Percentiles rank a stretch among this genome's conserved stretches.
Conservation (phyloP, 2,329 filamentous ascomycete genomes). For the Pseudonectria buxi region DNA sequence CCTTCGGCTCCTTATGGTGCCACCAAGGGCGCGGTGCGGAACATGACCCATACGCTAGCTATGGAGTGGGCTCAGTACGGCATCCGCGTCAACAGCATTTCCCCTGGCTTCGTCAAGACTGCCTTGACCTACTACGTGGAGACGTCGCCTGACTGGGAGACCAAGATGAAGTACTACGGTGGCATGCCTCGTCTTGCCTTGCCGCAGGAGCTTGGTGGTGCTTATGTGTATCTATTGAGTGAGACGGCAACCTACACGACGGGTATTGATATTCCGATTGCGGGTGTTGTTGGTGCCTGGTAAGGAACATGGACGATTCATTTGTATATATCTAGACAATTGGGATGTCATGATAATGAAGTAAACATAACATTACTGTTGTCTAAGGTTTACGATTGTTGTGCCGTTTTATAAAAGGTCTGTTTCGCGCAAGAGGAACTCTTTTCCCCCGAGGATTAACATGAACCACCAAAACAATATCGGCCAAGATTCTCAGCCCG, state of each 20-base stretch:
- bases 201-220: slow-evolving; percentile 47
- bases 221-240: slow-evolving; percentile 50
- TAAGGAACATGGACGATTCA: slow-evolving; percentile 5
- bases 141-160: slow-evolving; percentile 47
- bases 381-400: too few relatives aligned
- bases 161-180: slow-evolving; percentile 52
- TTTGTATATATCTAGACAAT: slow-evolving; percentile 3
- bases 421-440: too few relatives aligned
- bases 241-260: slow-evolving; percentile 46
- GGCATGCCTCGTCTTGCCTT: slow-evolving; percentile 49
- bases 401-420: too few relatives aligned
- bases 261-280: slow-evolving; percentile 39
- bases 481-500: too few relatives aligned
- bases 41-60: slow-evolving; percentile 34
- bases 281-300: slow-evolving; percentile 17
- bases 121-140: slow-evolving; percentile 45
- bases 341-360: not conserved
- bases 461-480: too few relatives aligned
- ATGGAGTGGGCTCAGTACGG: slow-evolving; percentile 43
- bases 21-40: slow-evolving; percentile 37
- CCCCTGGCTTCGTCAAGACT: slow-evolving; percentile 36
- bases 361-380: too few relatives aligned
- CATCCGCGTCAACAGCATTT: slow-evolving; percentile 41
- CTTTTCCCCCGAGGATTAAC: too few relatives aligned
- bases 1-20: slow-evolving; percentile 43